phyloP scores from a whole-genome alignment of 2,329 filamentous ascomycete species.

The Graphilbum sp. region DNA sequence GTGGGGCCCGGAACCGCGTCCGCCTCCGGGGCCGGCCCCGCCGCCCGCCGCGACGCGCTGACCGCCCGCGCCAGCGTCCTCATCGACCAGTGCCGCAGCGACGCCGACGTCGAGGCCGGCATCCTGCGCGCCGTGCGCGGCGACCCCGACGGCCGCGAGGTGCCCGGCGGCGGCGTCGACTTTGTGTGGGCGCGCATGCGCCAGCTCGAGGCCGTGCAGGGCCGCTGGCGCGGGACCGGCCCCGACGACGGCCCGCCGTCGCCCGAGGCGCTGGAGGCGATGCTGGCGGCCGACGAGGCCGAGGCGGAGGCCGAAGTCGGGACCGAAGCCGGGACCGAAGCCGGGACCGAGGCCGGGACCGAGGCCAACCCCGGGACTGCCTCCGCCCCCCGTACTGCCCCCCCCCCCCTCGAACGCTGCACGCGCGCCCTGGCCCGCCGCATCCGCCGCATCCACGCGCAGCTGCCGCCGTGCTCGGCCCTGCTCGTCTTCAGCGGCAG shows the following conservation, averaged over 20 bases:
- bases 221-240: conserved; percentile 45
- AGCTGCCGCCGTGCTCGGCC: conserved; percentile 47
- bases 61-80: conserved; percentile 22
- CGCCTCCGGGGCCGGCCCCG: conserved; percentile 11
- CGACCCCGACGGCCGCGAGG: conserved; percentile 38
- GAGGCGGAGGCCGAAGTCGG: not conserved
- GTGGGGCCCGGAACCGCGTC: not conserved
- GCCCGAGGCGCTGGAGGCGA: conserved; percentile 9
- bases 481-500: conserved; percentile 50
- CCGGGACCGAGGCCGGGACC: not conserved
- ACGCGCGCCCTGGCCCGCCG: conserved; percentile 29
- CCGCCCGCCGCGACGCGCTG: conserved; percentile 33
- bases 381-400: too few species aligned
- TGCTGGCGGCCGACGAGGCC: conserved; percentile 4
- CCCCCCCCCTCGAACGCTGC: conserved; percentile 25
- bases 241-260: conserved; percentile 20
- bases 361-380: too few species aligned
- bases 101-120: conserved; percentile 39
- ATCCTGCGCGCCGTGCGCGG: conserved; percentile 42
- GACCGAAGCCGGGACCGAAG: not conserved
- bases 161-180: conserved; percentile 44
- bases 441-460: conserved; percentile 37
- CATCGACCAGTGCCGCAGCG: conserved; percentile 35
- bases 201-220: conserved; percentile 46
- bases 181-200: conserved; percentile 52